Conservation (phyloP, 345 rosid species). For the Eucalyptus sp. region DNA sequence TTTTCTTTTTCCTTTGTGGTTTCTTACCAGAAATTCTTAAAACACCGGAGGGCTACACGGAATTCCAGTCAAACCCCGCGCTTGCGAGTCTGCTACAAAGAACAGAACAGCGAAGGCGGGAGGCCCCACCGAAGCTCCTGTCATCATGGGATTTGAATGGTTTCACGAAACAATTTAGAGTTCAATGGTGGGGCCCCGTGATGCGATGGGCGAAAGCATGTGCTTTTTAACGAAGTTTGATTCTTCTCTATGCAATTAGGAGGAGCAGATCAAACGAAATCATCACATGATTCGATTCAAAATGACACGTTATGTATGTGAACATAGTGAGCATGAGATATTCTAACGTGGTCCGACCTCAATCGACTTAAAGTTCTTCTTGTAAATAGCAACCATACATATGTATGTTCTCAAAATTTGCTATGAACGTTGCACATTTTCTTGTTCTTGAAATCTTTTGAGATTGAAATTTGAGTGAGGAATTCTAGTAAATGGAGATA, state of each 20-base stretch:
- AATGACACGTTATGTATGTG: not conserved
- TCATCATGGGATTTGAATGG: not conserved
- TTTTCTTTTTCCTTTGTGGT: not conserved
- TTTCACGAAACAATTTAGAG: not conserved
- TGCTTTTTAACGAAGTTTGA: not conserved
- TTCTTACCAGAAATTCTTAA: not conserved
- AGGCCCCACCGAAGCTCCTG: not conserved
- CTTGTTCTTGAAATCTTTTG: not conserved
- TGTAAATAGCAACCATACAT: too few relatives aligned
- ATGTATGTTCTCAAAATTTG: not conserved
- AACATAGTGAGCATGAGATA: not conserved
- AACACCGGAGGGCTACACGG: not conserved
- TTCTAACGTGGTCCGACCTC: rapidly evolving
- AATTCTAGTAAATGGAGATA: not conserved
- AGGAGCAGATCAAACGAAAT: not conserved
- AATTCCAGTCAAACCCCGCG: not conserved
- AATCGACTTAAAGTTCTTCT: not conserved
- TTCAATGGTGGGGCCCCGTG: not conserved
- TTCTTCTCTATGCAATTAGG: not conserved
- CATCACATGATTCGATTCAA: not conserved
- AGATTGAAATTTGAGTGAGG: too few relatives aligned
- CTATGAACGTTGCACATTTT: not conserved
- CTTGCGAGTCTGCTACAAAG: not conserved
- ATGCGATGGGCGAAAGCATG: not conserved
- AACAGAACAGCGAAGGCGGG: not conserved